Percentiles rank a stretch among this genome's conserved stretches.
These are phyloP conservation scores for Geranium brycei DNA, from an alignment of 345 rosid species.

Conservation along the genomic window DNA sequence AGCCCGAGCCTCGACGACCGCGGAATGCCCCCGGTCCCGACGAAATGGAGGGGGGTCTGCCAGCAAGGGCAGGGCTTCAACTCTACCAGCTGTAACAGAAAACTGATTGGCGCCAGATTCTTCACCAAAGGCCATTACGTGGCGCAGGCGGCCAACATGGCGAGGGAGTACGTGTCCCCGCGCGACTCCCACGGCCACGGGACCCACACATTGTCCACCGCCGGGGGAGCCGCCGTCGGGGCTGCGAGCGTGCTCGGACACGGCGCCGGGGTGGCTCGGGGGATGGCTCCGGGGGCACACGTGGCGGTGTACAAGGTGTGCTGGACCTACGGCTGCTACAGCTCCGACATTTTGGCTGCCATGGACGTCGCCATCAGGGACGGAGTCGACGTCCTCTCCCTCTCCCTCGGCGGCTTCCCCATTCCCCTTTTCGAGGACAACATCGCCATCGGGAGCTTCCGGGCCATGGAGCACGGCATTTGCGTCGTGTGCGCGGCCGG, in stretches of 20 bases:
- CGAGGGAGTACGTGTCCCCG: constrained; percentile 55
- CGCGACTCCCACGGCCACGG: constrained; percentile 83
- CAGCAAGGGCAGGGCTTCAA: constrained; percentile 61
- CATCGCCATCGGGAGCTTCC: constrained; percentile 81
- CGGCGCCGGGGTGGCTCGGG: constrained; percentile 71
- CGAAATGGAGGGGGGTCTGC: constrained; percentile 71
- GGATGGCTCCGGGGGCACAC: constrained; percentile 82
- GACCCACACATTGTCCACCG: constrained; percentile 83
- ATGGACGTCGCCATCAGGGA: constrained; percentile 72
- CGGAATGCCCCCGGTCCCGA: constrained; percentile 60
- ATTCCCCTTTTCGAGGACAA: constrained; percentile 66
- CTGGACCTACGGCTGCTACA: constrained; percentile 78
- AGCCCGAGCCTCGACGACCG: constrained; percentile 68
- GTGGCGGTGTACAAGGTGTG: constrained; percentile 80
- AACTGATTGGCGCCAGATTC: constrained; percentile 78
- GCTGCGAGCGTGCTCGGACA: constrained; percentile 59
- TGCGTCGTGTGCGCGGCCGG: constrained; percentile 87
- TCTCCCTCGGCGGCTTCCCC: constrained; percentile 81
- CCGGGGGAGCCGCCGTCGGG: constrained; percentile 59
- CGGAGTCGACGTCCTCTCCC: constrained; percentile 74
- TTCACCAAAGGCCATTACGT: constrained; percentile 65
- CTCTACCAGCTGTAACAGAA: constrained; percentile 49
- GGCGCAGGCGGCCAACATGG: constrained; percentile 30
- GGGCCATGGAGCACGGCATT: constrained; percentile 73
- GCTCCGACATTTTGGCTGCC: constrained; percentile 83